These are phyloP conservation scores for Microbotryum silenes-acaulis DNA, from an alignment of 1,284 basidiomycete genomes.

Conservation along the genomic window DNA sequence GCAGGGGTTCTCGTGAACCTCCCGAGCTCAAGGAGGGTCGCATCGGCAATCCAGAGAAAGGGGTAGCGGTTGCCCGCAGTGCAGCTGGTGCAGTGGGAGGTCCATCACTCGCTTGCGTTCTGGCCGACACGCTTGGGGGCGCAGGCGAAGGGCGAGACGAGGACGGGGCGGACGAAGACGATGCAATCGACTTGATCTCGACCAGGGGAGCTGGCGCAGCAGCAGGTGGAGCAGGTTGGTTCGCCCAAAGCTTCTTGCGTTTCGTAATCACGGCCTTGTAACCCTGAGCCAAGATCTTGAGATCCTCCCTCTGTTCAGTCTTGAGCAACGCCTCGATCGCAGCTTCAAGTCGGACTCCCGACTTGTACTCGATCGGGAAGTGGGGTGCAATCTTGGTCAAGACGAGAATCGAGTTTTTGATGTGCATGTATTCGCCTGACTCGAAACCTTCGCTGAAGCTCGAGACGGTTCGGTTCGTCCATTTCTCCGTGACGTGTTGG, in stretches of 20 bases:
- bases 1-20: too few species aligned
- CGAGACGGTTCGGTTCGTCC: slow-evolving; percentile 38
- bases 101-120: not conserved
- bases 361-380: slow-evolving; percentile 62
- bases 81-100: not conserved
- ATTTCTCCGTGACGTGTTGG: slow-evolving; percentile 31
- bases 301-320: slow-evolving; percentile 53
- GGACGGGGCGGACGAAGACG: not conserved
- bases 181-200: not conserved
- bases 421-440: slow-evolving; percentile 74
- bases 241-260: slow-evolving; percentile 27
- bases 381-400: slow-evolving; percentile 79
- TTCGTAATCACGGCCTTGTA: slow-evolving; percentile 33
- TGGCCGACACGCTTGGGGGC: not conserved
- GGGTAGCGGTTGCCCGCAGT: not conserved
- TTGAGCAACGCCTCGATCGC: slow-evolving; percentile 62
- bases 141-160: not conserved
- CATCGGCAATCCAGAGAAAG: not conserved
- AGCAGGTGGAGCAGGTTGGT: slow-evolving; percentile 8
- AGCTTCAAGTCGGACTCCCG: slow-evolving; percentile 51
- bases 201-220: not conserved
- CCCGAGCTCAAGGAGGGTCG: too few species aligned
- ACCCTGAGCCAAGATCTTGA: slow-evolving; percentile 70
- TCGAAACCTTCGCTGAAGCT: slow-evolving; percentile 41
- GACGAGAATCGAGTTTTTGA: slow-evolving; percentile 84